These are phyloP conservation scores for Populus deltoides DNA, from an alignment of 345 rosid genomes.

Conservation along the genomic window DNA sequence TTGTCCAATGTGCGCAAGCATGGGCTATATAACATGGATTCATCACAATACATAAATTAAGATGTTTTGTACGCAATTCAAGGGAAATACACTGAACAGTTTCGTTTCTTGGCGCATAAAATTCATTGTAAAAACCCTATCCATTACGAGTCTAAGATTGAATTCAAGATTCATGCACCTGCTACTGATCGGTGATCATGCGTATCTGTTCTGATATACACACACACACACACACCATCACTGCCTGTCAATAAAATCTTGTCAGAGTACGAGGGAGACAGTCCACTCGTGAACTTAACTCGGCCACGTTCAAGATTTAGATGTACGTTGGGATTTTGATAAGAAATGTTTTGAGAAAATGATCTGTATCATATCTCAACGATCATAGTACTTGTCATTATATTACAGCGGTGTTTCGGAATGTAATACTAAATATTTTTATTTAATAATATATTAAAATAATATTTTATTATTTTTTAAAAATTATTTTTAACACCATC, in stretches of 20 bases:
- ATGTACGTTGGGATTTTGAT: not conserved
- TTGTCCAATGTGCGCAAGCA: not conserved
- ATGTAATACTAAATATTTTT: too few relatives aligned
- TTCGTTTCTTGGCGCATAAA: not conserved
- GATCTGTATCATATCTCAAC: not conserved
- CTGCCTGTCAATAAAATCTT: constrained; percentile 19
- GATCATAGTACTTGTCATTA: not conserved
- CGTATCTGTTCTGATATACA: not conserved
- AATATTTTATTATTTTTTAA: too few relatives aligned
- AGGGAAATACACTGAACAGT: not conserved
- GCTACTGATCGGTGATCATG: not conserved
- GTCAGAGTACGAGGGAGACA: constrained; percentile 46
- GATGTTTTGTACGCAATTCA: not conserved
- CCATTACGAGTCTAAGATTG: not conserved
- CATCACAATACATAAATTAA: not conserved
- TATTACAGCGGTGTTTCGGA: not conserved
- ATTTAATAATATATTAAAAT: too few relatives aligned
- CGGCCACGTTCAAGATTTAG: constrained; percentile 23
- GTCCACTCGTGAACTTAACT: constrained; percentile 34
- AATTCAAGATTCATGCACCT: not conserved
- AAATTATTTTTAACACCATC: too few relatives aligned
- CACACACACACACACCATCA: not conserved
- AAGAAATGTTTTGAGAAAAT: not conserved
- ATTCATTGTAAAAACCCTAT: not conserved
- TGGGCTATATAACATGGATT: not conserved